phyloP scores from a whole-genome alignment of 108 stramenopile genomes.

The Skeletonema costatum region DNA sequence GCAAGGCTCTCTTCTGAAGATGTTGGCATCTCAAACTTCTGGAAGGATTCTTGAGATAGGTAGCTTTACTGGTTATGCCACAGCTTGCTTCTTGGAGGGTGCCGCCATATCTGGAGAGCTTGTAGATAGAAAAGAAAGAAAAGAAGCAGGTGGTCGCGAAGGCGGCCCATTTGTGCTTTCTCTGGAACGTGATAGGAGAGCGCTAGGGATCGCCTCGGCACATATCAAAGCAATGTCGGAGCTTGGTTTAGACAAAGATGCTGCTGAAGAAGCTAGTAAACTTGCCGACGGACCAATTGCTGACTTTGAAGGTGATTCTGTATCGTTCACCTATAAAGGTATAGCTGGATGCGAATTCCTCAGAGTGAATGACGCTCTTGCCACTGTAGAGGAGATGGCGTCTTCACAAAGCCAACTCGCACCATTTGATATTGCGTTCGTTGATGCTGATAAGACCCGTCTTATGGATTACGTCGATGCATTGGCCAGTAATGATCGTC shows the following conservation, averaged over 20 bases:
- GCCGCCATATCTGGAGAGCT: constrained; percentile 54
- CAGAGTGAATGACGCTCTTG: constrained; percentile 77
- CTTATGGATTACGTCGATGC: constrained; percentile 83
- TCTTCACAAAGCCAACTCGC: constrained; percentile 30
- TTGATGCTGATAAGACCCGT: constrained; percentile 92
- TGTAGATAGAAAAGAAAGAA: constrained; percentile 30
- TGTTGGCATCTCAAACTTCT: constrained; percentile 75
- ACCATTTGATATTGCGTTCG: constrained; percentile 88
- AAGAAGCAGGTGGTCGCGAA: constrained; percentile 31
- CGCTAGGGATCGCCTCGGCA: constrained; percentile 71
- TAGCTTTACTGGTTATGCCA: constrained; percentile 93
- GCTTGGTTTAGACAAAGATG: constrained; percentile 59
- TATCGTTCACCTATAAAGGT: constrained; percentile 41
- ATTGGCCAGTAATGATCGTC: constrained; percentile 53
- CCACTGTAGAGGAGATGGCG: constrained; percentile 77
- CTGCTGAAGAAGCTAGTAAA: constrained; percentile 52
- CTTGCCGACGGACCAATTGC: constrained; percentile 10
- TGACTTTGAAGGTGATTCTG: constrained; percentile 36
- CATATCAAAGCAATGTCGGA: constrained; percentile 67
- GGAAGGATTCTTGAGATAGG: constrained; percentile 90
- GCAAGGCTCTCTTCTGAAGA: constrained; percentile 84
- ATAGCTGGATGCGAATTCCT: constrained; percentile 67
- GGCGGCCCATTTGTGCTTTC: constrained; percentile 73
- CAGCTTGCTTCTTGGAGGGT: constrained; percentile 85
- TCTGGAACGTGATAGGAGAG: constrained; percentile 78